Evolutionary conservation across 73 alveolate species (phyloP).

Genomic region (Tetrahymena borealis): DNA sequence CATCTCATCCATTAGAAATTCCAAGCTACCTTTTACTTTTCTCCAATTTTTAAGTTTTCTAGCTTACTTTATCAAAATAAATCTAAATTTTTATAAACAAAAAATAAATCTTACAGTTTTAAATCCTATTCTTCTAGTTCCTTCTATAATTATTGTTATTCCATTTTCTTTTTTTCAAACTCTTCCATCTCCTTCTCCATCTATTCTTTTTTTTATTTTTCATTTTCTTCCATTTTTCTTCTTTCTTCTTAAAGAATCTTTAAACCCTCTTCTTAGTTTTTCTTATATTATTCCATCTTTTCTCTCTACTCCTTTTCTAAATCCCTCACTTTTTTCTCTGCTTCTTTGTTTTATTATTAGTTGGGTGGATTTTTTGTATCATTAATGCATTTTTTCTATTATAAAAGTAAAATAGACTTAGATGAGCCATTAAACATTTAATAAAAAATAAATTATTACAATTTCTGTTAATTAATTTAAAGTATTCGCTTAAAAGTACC

Average conservation of each 20-base stretch:
- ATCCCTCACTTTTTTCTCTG: neutral
- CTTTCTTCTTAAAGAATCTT: neutral
- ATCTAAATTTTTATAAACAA: neutral
- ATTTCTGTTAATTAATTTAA: neutral
- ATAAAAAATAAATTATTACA: neutral
- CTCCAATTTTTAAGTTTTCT: neutral
- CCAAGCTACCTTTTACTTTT: neutral
- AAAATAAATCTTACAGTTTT: neutral
- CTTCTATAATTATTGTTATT: neutral
- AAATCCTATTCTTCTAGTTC: neutral
- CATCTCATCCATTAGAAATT: neutral
- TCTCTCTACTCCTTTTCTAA: neutral
- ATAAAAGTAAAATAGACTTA: neutral
- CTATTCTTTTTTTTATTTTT: neutral
- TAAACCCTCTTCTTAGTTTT: neutral
- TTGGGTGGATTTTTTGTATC: neutral
- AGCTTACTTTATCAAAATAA: neutral
- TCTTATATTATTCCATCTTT: neutral
- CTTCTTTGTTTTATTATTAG: neutral
- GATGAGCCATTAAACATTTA: neutral
- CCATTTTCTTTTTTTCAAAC: neutral
- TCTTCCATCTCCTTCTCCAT: neutral
- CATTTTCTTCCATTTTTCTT: neutral
- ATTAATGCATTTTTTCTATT: neutral
- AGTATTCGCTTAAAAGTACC: neutral